Evolutionary conservation across 805 yeast genomes (phyloP).

Genomic region (Komagataella mondaviorum): DNA sequence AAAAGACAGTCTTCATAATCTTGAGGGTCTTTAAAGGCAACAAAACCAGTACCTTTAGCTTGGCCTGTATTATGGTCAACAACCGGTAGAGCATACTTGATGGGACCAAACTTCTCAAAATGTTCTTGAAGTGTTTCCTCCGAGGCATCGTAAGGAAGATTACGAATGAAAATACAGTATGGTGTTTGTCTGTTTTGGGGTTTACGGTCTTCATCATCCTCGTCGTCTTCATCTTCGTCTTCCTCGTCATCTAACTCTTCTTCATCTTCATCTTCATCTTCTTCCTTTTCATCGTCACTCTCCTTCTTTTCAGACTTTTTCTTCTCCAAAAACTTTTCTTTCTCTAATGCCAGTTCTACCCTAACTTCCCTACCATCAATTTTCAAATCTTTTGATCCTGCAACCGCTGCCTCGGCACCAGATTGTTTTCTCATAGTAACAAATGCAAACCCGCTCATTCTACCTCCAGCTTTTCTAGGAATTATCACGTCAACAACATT

Average conservation of each 20-base stretch:
- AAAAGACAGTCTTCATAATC: constrained; percentile 56
- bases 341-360: constrained; percentile 87
- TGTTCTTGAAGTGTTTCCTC: constrained; percentile 66
- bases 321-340: constrained; percentile 63
- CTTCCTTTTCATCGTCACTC: constrained; percentile 23
- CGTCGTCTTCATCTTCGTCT: constrained; percentile 21
- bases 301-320: constrained; percentile 30
- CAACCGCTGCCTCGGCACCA: constrained; percentile 73
- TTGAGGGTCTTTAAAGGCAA: constrained; percentile 57
- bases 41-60: constrained; percentile 92
- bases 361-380: constrained; percentile 87
- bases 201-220: constrained; percentile 18
- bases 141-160: constrained; percentile 91
- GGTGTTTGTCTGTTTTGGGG: constrained; percentile 52
- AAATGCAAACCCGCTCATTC: constrained; percentile 90
- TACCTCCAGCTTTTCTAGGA: constrained; percentile 79
- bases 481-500: constrained; percentile 80
- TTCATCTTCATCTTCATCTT: constrained; percentile 23
- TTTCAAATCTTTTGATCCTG: constrained; percentile 58
- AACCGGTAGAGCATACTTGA: constrained; percentile 89
- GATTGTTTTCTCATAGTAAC: constrained; percentile 74
- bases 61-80: constrained; percentile 73
- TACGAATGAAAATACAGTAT: constrained; percentile 74
- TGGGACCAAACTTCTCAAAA: constrained; percentile 72
- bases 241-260: constrained; percentile 21